Base-by-base conservation (phyloP, 164 flowering plant species). In the Vitis labrusca region DNA sequence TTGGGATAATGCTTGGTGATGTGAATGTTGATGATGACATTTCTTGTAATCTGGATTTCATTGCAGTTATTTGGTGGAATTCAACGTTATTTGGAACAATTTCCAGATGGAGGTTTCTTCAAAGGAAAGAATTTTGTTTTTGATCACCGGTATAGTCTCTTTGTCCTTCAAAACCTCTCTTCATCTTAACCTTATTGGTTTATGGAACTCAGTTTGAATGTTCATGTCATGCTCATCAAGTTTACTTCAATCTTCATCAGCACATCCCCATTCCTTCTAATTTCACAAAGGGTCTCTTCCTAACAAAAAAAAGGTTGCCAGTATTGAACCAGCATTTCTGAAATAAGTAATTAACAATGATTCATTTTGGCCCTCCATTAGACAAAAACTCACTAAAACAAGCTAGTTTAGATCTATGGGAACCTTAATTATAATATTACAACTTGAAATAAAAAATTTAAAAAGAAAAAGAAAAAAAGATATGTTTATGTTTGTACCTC, bases 101-200 rank as follows among this genome's bases (percentile, higher is more conserved):
- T 81, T 79, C 93, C 97, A 15, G 93, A 88, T 84, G 99, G 99
- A 74, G 99, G 99, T 14, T 90, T 86, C 76, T 94, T 92, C 77
- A 85, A 82, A 73, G 97, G 99, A 78, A 92, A 94, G 85, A 94
- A 94, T 77, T 94, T 94, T 85, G 99, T 94, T 71, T 94, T 91
- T 82, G 99, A 94, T 79, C 97, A 87, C 77, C 82, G 98, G 98
- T 94, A 81, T 71, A 78, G 7, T 63, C 59, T 57, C 60, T 59
- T 47, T 30, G 32, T 57, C 51, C 44, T 50, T 13, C 16, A 50
- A 16, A 9, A 8, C 12, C 29, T 32, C 19, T 15, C 8, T 27
- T 12, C 48, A 10, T 54, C 50, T 63, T 13, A 14, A 14, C 17
- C 52, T 9, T 23, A 57, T 63, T 19, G 55, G 15, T 11, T 19